A percentile compares a stretch with the other conserved stretches of the same genome.
Conservation (phyloP, 1,139 yeast genomes). For the Zygosaccharomyces sapae region DNA sequence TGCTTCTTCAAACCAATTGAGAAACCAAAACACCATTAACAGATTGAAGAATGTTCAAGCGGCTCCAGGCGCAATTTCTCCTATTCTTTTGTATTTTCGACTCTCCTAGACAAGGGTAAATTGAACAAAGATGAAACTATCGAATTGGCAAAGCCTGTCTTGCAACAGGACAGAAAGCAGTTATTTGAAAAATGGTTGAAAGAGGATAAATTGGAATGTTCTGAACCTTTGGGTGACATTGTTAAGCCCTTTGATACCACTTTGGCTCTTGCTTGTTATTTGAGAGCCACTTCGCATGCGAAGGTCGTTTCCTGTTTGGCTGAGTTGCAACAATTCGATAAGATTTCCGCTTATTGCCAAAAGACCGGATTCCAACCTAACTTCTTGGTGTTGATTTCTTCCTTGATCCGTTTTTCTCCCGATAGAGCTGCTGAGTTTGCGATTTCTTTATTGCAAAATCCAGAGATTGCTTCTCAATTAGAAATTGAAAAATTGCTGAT, state of each 20-base stretch:
- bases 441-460: constrained; percentile 66
- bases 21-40: constrained; percentile 93
- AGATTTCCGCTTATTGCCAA: constrained; percentile 89
- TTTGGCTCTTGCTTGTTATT: constrained; percentile 85
- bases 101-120: constrained; percentile 87
- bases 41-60: constrained; percentile 88
- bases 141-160: constrained; percentile 91
- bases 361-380: constrained; percentile 88
- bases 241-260: constrained; percentile 84
- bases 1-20: constrained; percentile 87
- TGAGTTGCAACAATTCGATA: constrained; percentile 94
- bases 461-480: constrained; percentile 57
- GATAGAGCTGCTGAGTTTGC: constrained; percentile 98
- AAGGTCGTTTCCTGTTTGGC: constrained; percentile 92
- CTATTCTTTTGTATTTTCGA: constrained; percentile 91
- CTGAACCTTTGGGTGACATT: constrained; percentile 96
- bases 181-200: constrained; percentile 94
- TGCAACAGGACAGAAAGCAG: constrained; percentile 93
- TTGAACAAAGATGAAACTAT: constrained; percentile 90
- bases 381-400: constrained; percentile 83
- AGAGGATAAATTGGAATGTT: constrained; percentile 87
- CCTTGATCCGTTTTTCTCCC: constrained; percentile 85
- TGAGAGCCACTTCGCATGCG: constrained; percentile 77
- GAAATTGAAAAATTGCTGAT: constrained; percentile 86
- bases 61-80: constrained; percentile 94